Conservation (phyloP, 331 rosid species). For the Acacia concinna region DNA sequence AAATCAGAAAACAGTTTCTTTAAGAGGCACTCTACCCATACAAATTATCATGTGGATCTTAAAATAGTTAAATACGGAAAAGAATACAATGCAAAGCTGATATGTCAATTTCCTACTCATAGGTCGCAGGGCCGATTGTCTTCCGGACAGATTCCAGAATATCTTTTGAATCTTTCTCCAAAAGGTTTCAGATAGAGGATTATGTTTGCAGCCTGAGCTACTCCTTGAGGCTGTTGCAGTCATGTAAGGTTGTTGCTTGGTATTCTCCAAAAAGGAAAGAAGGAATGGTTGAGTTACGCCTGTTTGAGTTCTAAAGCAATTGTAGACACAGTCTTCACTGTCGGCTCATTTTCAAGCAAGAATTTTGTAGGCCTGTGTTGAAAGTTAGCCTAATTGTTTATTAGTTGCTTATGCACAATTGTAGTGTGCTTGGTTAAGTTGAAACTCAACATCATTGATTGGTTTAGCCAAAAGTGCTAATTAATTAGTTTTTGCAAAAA, state of each 20-base stretch:
- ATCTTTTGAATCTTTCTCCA: constrained; percentile 43
- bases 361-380: constrained; percentile 4
- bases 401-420: background rate
- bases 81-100: background rate
- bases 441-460: constrained; percentile 27
- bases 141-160: constrained; percentile 70
- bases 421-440: constrained; percentile 1
- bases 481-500: too few relatives aligned
- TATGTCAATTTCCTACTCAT: constrained; percentile 1
- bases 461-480: background rate
- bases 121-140: constrained; percentile 77
- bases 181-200: constrained; percentile 66
- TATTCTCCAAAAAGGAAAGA: constrained; percentile 86
- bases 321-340: background rate
- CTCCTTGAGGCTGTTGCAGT: constrained; percentile 55
- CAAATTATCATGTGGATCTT: background rate
- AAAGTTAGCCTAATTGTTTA: constrained; percentile 10
- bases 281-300: constrained; percentile 85
- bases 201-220: constrained; percentile 78
- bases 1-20: background rate
- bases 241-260: constrained; percentile 90
- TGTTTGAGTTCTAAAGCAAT: constrained; percentile 54
- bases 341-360: constrained; percentile 14
- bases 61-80: background rate
- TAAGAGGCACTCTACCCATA: background rate